Evolutionary conservation across 495 filamentous ascomycete genomes (phyloP), one percentile per base, ranked within the genome.

Genomic region (Aspergillus egyptiacus): DNA sequence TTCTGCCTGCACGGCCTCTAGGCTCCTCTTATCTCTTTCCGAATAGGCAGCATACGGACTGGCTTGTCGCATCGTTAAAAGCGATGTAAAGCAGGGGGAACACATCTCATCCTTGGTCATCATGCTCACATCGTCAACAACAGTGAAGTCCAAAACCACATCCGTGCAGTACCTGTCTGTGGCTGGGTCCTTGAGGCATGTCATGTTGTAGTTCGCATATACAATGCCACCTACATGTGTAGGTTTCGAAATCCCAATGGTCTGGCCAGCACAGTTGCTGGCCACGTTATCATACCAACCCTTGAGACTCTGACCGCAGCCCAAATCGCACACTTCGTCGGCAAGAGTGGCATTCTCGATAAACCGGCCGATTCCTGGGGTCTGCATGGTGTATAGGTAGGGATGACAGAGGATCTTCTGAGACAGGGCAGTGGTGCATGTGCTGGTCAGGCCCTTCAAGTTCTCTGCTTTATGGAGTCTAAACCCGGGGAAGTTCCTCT

Each of bases 401-500:
- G 24, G 13, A 11, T 42, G 2, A 17, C 51, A 54, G 1, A 20
- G 10, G n/a, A 48, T 36, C 0, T n/a, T 32, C 9, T 27, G 18
- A 1, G 44, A 23, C 1, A 54, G 37, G 0, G 51, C 35, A 3
- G 44, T 54, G 15, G 22, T 37, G 31, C 44, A 53, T 0, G 25
- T 15, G 4, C 0, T n/a, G 6, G 43, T 7, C 9, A 27, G 23
- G 6, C 10, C 23, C 3, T 30, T 15, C 0, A 53, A 27, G 6
- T n/a, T 14, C 11, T 34, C 34, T 15, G 13, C 20, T 15, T 4
- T 24, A 15, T 42, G 37, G 17, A 47, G 1, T 25, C 30, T 30
- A 18, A 54, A 54, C 2, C 51, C 51, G 8, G 32, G 2, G 24
- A 54, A 54, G 7, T 17, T 14, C 13, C 38, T 31, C n/a, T 38